Evolutionary conservation across 2,329 filamentous ascomycete genomes (phyloP).

Genomic region (Colletotrichum sp.): DNA sequence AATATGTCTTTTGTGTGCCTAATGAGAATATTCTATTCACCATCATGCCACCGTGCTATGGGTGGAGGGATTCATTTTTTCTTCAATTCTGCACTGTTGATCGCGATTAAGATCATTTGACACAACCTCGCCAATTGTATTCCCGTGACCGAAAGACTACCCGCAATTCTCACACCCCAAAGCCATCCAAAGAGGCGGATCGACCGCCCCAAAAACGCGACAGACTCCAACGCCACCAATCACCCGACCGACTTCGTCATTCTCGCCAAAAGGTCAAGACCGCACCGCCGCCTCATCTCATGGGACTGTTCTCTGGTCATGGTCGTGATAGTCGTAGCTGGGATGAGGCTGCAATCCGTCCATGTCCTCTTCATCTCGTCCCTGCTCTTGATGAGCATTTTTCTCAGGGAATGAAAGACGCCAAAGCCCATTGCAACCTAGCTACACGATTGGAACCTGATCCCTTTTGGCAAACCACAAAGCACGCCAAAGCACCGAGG

Average conservation of each 20-base stretch:
- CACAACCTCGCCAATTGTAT: background rate
- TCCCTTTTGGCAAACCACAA: background rate
- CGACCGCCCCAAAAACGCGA: background rate
- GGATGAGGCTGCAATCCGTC: background rate
- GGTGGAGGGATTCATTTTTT: background rate
- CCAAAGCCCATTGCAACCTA: background rate
- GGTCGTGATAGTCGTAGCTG: background rate
- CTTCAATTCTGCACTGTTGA: background rate
- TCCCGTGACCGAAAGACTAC: background rate
- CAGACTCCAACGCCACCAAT: background rate
- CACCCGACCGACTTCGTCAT: background rate
- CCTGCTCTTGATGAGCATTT: background rate
- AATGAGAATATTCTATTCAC: background rate
- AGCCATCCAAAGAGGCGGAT: background rate
- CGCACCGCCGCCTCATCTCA: background rate
- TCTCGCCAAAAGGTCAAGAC: background rate
- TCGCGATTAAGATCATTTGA: background rate
- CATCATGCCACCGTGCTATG: background rate
- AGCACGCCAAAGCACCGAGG: background rate
- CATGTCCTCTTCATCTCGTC: background rate
- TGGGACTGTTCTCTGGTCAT: background rate
- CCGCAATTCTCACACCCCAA: background rate
- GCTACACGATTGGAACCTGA: background rate
- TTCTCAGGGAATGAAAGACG: background rate
- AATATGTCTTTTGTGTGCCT: background rate